phyloP scores from a whole-genome alignment of 345 rosid genomes.

The Dimocarpus longan region DNA sequence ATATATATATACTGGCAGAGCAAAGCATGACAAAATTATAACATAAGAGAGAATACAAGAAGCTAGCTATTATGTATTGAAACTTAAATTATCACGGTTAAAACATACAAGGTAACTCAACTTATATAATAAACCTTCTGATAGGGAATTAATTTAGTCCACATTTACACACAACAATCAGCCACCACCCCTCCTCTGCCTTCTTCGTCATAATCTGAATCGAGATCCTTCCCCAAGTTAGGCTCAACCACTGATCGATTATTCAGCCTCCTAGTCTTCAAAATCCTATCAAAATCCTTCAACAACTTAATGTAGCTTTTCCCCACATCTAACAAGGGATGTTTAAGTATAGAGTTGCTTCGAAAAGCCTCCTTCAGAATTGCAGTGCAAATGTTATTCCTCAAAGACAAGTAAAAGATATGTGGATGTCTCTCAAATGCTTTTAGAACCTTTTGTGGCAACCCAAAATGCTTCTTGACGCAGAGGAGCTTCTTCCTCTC shows the following conservation, averaged over 20 bases:
- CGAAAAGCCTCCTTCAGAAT: slow-evolving; percentile 79
- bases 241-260: slow-evolving; percentile 20
- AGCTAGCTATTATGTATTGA: neutral
- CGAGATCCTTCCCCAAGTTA: slow-evolving; percentile 41
- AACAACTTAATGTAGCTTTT: slow-evolving; percentile 65
- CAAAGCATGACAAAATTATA: neutral
- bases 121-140: neutral
- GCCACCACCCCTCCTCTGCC: slow-evolving; percentile 6
- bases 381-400: slow-evolving; percentile 71
- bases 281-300: slow-evolving; percentile 50
- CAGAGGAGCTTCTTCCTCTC: slow-evolving; percentile 52
- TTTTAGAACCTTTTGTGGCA: slow-evolving; percentile 78
- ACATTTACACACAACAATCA: slow-evolving; percentile 15
- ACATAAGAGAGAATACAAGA: neutral
- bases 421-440: slow-evolving; percentile 92
- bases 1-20: neutral
- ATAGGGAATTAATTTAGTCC: neutral
- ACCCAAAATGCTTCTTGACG: slow-evolving; percentile 58
- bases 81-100: neutral
- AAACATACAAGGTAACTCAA: neutral
- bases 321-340: slow-evolving; percentile 65
- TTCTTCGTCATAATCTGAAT: slow-evolving; percentile 45
- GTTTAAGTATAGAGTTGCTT: slow-evolving; percentile 47
- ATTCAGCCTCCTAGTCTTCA: slow-evolving; percentile 48
- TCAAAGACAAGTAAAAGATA: slow-evolving; percentile 72